Conservation (phyloP, 768 basidiomycete genomes). For the Rubroboletus pulcherrimus region DNA sequence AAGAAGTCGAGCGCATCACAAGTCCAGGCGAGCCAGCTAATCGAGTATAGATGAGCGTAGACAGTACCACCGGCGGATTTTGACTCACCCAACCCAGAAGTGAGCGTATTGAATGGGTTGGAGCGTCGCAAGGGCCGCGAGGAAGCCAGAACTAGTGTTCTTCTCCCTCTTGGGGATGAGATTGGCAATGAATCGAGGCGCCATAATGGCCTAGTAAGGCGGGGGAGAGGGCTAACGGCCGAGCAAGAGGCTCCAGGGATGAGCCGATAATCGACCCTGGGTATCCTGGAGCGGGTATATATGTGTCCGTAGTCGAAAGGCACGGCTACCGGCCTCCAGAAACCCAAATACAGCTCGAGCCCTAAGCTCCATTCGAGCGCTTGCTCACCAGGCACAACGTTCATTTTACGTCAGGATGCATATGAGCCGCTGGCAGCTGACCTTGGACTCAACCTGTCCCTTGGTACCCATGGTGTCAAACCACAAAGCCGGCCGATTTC, state of each 20-base stretch:
- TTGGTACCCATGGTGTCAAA: not conserved
- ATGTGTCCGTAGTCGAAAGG: not conserved
- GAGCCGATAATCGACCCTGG: not conserved
- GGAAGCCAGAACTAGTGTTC: constrained; percentile 33
- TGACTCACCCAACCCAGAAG: constrained; percentile 53
- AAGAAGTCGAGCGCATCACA: constrained; percentile 88
- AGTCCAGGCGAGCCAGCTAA: constrained; percentile 81
- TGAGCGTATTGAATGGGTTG: constrained; percentile 55
- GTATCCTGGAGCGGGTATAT: constrained; percentile 5
- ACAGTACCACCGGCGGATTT: not conserved
- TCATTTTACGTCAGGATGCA: constrained; percentile 14
- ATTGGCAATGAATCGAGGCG: constrained; percentile 40
- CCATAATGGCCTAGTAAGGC: constrained; percentile 8
- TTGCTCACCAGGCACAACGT: constrained; percentile 15
- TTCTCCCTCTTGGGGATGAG: constrained; percentile 48
- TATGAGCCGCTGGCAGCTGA: constrained; percentile 5
- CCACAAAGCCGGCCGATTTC: not conserved
- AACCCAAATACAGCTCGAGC: constrained; percentile 12
- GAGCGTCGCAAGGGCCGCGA: constrained; percentile 41
- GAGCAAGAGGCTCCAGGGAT: not conserved
- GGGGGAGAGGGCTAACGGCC: not conserved
- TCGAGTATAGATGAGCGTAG: not conserved
- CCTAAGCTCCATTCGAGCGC: constrained; percentile 1
- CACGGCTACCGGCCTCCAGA: constrained; percentile 2
- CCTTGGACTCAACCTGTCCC: not conserved